phyloP scores from a whole-genome alignment of 2,329 filamentous ascomycete genomes.

The Lasiodiplodia sp. region DNA sequence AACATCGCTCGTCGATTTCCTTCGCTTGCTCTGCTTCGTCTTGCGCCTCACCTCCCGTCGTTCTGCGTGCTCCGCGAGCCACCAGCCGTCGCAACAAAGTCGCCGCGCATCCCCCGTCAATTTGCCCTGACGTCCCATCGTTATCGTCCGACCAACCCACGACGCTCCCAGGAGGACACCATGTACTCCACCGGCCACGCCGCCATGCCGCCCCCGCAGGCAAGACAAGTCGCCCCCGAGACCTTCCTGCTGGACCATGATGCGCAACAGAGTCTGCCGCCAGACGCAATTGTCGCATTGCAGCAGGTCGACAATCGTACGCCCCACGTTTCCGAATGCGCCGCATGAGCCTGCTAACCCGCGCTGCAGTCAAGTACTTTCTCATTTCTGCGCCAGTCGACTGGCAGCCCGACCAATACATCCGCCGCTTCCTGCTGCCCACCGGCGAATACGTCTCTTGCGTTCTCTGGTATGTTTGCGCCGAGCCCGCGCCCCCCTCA shows the following conservation, averaged over 20 bases:
- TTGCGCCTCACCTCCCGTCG: slow-evolving; percentile 21
- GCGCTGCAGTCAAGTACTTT: slow-evolving; percentile 89
- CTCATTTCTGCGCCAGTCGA: slow-evolving; percentile 98
- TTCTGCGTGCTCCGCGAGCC: slow-evolving; percentile 29
- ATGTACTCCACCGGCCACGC: slow-evolving; percentile 63
- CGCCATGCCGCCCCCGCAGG: slow-evolving; percentile 85
- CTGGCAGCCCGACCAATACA: slow-evolving; percentile 96
- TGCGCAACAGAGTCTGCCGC: slow-evolving; percentile 93
- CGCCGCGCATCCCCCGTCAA: slow-evolving; percentile 28
- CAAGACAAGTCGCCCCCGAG: slow-evolving; percentile 77
- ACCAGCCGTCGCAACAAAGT: slow-evolving; percentile 25
- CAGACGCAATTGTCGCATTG: slow-evolving; percentile 94
- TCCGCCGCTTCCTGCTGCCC: slow-evolving; percentile 90
- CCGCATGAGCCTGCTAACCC: slow-evolving; percentile 42
- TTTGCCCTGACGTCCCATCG: slow-evolving; percentile 25
- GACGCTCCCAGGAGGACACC: slow-evolving; percentile 35
- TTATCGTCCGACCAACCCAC: slow-evolving; percentile 10
- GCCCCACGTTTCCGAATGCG: slow-evolving; percentile 49
- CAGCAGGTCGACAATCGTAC: slow-evolving; percentile 98
- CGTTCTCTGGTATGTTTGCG: slow-evolving; percentile 78
- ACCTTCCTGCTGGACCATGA: slow-evolving; percentile 98
- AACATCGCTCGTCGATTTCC: slow-evolving; percentile 29
- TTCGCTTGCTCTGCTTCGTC: slow-evolving; percentile 28
- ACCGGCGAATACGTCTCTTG: slow-evolving; percentile 99
- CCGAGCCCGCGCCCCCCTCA: slow-evolving; percentile 29